Conservation (phyloP, 805 yeast genomes). For the Kluyveromyces starmeri region DNA sequence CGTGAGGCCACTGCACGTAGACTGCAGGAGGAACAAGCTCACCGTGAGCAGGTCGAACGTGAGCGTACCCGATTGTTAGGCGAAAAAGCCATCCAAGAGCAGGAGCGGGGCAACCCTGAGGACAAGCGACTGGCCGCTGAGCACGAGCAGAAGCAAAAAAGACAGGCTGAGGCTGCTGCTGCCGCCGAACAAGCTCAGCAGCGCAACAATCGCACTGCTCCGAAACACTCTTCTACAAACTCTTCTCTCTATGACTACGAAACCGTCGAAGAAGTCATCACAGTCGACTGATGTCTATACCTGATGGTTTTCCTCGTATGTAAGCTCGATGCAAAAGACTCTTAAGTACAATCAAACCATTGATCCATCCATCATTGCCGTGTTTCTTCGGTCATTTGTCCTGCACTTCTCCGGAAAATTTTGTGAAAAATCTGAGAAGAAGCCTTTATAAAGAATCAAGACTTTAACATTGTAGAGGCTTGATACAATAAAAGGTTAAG, state of each 20-base stretch:
- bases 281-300: constrained; percentile 6
- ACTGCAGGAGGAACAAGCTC: constrained; percentile 11
- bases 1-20: constrained; percentile 6
- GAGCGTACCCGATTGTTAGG: constrained; percentile 10
- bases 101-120: constrained; percentile 7
- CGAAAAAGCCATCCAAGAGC: constrained; percentile 11
- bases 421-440: no score
- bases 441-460: no score
- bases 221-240: constrained; percentile 5
- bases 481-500: no score
- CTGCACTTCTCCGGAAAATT: no score
- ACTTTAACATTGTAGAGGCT: no score
- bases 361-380: no score
- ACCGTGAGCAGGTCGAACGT: constrained; percentile 9
- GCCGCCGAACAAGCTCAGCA: constrained; percentile 9
- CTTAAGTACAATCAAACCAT: no score
- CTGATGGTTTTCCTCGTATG: no score
- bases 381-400: no score
- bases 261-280: constrained; percentile 18
- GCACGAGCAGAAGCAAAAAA: constrained; percentile 7
- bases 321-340: no score
- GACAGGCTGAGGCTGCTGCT: constrained; percentile 11
- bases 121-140: constrained; percentile 9
- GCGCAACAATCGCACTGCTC: constrained; percentile 1
- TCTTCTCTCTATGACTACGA: constrained; percentile 19